Evolutionary conservation across 2,329 filamentous ascomycete species (phyloP).

Genomic region (Penicillium sp.): DNA sequence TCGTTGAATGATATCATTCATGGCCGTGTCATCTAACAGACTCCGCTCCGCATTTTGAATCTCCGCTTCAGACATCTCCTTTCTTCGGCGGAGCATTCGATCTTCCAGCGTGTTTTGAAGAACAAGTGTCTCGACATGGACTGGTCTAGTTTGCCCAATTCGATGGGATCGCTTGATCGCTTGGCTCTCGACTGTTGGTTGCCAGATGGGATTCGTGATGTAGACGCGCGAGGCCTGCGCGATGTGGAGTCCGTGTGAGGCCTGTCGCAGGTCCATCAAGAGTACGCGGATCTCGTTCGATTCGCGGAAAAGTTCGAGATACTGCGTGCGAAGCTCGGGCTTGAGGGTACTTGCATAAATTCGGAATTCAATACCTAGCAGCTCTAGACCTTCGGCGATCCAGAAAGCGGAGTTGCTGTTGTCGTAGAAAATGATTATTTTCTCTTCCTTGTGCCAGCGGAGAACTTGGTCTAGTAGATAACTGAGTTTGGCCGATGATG

Average conservation of each 20-base stretch:
- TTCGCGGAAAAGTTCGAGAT: slow-evolving; percentile 78
- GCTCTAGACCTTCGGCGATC: slow-evolving; percentile 79
- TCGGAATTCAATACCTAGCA: slow-evolving; percentile 65
- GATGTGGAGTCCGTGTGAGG: slow-evolving; percentile 86
- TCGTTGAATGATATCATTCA: slow-evolving; percentile 63
- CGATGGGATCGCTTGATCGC: slow-evolving; percentile 88
- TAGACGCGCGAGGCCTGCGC: slow-evolving; percentile 81
- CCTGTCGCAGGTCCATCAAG: slow-evolving; percentile 88
- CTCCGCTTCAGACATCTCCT: slow-evolving; percentile 70
- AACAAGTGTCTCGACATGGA: slow-evolving; percentile 85
- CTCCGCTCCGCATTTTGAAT: slow-evolving; percentile 61
- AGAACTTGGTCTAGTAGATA: slow-evolving; percentile 78
- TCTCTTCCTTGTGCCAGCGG: slow-evolving; percentile 71
- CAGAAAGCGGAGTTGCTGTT: slow-evolving; percentile 86
- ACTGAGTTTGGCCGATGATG: slow-evolving; percentile 82
- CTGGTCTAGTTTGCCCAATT: slow-evolving; percentile 78
- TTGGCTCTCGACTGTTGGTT: slow-evolving; percentile 82
- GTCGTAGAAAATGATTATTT: slow-evolving; percentile 92
- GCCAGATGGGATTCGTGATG: slow-evolving; percentile 86
- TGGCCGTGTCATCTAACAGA: slow-evolving; percentile 62
- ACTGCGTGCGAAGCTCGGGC: slow-evolving; percentile 68
- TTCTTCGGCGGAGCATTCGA: slow-evolving; percentile 73
- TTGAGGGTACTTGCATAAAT: slow-evolving; percentile 62
- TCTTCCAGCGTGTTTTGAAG: slow-evolving; percentile 82
- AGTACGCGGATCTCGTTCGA: slow-evolving; percentile 73